phyloP scores from a whole-genome alignment of 169 alveolate genomes.

The Hepatocystis sp. region DNA sequence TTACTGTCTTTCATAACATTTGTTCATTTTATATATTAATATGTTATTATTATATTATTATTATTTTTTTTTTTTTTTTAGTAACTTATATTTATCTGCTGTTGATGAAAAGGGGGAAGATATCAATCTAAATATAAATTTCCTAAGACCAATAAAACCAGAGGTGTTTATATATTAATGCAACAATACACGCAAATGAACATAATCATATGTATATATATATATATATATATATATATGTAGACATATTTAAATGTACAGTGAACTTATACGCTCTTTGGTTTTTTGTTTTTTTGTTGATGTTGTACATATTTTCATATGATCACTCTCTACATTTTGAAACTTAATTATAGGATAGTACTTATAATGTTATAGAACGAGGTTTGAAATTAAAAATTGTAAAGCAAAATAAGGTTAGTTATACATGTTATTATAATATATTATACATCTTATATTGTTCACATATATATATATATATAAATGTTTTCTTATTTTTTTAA shows the following conservation, averaged over 20 bases:
- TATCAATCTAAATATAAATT: slow-evolving; percentile 21
- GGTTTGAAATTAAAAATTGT: slow-evolving; percentile 44
- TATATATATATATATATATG: background rate
- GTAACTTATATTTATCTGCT: slow-evolving; percentile 47
- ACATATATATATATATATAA: background rate
- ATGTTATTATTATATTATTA: too few relatives aligned
- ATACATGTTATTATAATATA: background rate
- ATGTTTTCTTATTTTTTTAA: background rate
- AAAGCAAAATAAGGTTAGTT: slow-evolving; percentile 41
- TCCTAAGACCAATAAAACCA: slow-evolving; percentile 63
- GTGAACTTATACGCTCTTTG: background rate
- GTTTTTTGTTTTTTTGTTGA: background rate
- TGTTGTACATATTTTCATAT: background rate
- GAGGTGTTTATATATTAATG: slow-evolving; percentile 13
- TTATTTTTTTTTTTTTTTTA: slow-evolving; percentile 3
- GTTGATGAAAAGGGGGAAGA: slow-evolving; percentile 30
- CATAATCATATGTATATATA: background rate
- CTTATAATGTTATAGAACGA: slow-evolving; percentile 8
- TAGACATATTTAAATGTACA: background rate
- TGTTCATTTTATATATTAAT: too few relatives aligned
- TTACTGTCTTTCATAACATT: slow-evolving; percentile 2
- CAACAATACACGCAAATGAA: background rate
- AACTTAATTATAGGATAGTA: slow-evolving; percentile 7
- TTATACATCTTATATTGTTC: slow-evolving; percentile 1
- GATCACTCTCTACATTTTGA: background rate